Percentiles rank a stretch among this genome's conserved stretches.
phyloP scores from a whole-genome alignment of 192 early-diverging fungal genomes.

The Coemansia sp. region DNA sequence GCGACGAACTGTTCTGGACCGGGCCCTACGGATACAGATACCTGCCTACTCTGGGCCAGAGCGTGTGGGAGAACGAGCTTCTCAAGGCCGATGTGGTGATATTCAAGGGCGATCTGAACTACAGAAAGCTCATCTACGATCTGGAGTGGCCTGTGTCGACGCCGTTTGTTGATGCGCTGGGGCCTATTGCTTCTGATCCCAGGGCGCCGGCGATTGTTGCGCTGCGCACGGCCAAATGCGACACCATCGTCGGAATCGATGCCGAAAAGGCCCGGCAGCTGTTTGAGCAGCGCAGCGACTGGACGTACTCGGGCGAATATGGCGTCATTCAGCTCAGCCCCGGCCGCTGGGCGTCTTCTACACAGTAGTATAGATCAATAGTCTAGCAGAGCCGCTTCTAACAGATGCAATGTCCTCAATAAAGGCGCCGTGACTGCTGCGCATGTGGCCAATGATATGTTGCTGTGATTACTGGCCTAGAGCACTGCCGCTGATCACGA shows the following conservation, averaged over 20 bases:
- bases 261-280: conserved; percentile 41
- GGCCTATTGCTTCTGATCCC: conserved; percentile 55
- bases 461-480: too few species aligned
- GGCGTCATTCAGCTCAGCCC: conserved; percentile 59
- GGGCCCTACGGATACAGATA: conserved; percentile 77
- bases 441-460: too few species aligned
- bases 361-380: too few species aligned
- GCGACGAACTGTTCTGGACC: conserved; percentile 82
- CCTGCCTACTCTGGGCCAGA: conserved; percentile 61
- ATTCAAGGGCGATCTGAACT: conserved; percentile 98
- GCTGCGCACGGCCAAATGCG: conserved; percentile 85
- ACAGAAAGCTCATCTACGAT: conserved; percentile 92
- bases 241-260: conserved; percentile 71
- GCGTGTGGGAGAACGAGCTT: conserved; percentile 60
- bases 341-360: conserved; percentile 36
- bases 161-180: conserved; percentile 80
- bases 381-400: too few species aligned
- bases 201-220: conserved; percentile 64
- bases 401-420: too few species aligned
- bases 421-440: too few species aligned
- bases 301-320: conserved; percentile 70
- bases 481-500: too few species aligned
- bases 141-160: conserved; percentile 80
- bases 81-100: conserved; percentile 63
- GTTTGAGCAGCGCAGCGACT: conserved; percentile 46